Evolutionary conservation across 495 filamentous ascomycete species (phyloP).

Genomic region (Penicillium macrosclerotiorum): DNA sequence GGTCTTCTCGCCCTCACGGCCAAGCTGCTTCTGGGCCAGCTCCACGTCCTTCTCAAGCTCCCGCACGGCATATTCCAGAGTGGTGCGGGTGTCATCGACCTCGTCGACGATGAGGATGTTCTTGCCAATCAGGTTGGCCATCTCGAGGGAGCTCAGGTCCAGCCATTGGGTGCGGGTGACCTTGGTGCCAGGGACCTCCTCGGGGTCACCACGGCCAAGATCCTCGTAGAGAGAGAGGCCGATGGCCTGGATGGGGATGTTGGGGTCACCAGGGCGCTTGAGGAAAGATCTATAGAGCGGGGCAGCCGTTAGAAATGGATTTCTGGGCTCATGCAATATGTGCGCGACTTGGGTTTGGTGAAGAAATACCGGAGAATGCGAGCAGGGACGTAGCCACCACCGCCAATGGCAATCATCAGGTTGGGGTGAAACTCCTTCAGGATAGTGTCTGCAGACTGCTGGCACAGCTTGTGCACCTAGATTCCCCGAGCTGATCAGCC

Average conservation of each 20-base stretch:
- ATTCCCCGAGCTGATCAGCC: conserved; percentile 1
- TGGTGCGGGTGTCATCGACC: conserved; percentile 97
- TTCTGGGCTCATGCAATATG: not conserved
- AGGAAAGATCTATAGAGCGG: conserved; percentile 71
- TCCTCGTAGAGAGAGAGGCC: conserved; percentile 95
- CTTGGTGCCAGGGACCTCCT: conserved; percentile 82
- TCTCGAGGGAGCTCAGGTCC: conserved; percentile 83
- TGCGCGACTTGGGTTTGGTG: not conserved
- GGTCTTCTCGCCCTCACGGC: conserved; percentile 67
- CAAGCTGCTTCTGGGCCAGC: conserved; percentile 67
- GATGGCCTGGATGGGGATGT: conserved; percentile 99
- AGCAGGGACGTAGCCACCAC: conserved; percentile 94
- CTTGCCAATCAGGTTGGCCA: conserved; percentile 92
- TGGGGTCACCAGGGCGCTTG: conserved; percentile 79
- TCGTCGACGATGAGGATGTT: conserved; percentile 98
- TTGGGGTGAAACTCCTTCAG: conserved; percentile 83
- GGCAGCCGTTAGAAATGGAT: conserved; percentile 1
- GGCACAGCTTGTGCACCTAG: conserved; percentile 96
- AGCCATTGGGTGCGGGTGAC: conserved; percentile 99
- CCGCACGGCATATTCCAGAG: conserved; percentile 91
- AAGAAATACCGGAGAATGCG: conserved; percentile 77
- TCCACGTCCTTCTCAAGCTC: conserved; percentile 98
- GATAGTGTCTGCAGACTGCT: conserved; percentile 74
- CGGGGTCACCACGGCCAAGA: conserved; percentile 58
- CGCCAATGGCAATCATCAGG: conserved; percentile 98